Base-by-base conservation (phyloP, 495 filamentous ascomycete species). In the Pyrenopolyporus hunteri region DNA sequence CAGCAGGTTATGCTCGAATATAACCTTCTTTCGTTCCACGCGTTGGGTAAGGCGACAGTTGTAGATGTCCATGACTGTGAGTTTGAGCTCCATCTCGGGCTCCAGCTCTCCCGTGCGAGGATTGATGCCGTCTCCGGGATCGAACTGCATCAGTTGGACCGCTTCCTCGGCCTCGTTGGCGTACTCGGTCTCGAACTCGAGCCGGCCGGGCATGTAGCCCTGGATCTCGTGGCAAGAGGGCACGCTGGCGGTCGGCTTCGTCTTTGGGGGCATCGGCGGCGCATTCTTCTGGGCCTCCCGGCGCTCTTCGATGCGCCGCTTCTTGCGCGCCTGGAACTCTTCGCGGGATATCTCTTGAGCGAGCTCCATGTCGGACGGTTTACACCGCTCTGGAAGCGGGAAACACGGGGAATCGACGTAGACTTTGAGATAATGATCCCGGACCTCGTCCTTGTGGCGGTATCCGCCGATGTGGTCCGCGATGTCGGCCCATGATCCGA, bases 61-160 rank as follows among this genome's bases (percentile, higher is more conserved):
- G 76, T 99, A 99, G 51, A 99, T 97, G 61, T 97, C 92, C 82
- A 99, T 97, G 2, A 99, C 92, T 0, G 92, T 96, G 78, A 97
- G 85, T 79, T 99, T 99, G 57, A 99, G 80, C 59, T 97, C 93
- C 80, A 93, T 93, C 74, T 99, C 94, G 8, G 93, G 91, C 57
- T 98, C 95, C 13, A 89, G 76, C 64, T 92, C 88, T 58, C 90
- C 89, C 2, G 91, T 97, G 9, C 82, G 76, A 4, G 87, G 86
- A 59, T 94, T 92, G 61, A 94, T 80, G 43, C 94, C 94, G 67
- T 97, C 93, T 10, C 94, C 94, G 1, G 94, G 92, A 45, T 97
- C 93, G 65, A 99, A 99, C 57, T 96, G 88, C 89, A 99, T 96
- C 53, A 94, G 88, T 71, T 98, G 94, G 9, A 99, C 95, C 0